phyloP scores from a whole-genome alignment of 2,329 filamentous ascomycete genomes.

The Bisporella sp. region DNA sequence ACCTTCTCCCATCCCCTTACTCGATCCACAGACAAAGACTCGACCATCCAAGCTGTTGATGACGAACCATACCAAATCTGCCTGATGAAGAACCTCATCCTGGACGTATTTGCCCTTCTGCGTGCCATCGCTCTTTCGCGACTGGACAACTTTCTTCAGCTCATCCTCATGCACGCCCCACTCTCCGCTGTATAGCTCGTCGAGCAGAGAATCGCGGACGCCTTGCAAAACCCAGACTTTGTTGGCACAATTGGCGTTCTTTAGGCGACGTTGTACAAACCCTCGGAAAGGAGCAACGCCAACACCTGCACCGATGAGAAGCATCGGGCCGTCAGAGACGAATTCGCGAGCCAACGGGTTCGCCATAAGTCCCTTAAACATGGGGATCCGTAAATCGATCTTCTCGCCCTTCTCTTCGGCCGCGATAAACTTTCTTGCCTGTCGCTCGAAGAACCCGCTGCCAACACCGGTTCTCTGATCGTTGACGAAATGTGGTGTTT shows the following conservation, averaged over 20 bases:
- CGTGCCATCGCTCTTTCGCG: constrained; percentile 46
- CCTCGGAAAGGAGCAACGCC: constrained; percentile 96
- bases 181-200: constrained; percentile 94
- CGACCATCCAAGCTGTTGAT: constrained; percentile 94
- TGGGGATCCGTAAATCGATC: constrained; percentile 71
- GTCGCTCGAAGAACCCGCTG: constrained; percentile 86
- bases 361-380: constrained; percentile 98
- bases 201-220: constrained; percentile 85
- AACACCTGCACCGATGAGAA: constrained; percentile 92
- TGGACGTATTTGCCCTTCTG: constrained; percentile 83
- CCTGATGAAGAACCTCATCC: constrained; percentile 85
- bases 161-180: constrained; percentile 90
- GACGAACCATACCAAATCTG: constrained; percentile 97
- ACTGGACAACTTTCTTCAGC: constrained; percentile 76
- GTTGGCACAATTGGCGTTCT: constrained; percentile 93
- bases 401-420: constrained; percentile 55
- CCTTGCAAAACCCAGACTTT: constrained; percentile 97
- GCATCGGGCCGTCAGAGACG: constrained; percentile 90
- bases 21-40: constrained; percentile 93
- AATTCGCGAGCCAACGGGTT: constrained; percentile 93
- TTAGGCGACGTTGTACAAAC: constrained; percentile 89
- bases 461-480: constrained; percentile 72
- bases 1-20: constrained; percentile 95
- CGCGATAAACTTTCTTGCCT: constrained; percentile 66
- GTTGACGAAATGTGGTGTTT: constrained; percentile 70